Base-by-base conservation (phyloP, 352 stramenopile genomes). In the Globisporangium cederbergense region DNA sequence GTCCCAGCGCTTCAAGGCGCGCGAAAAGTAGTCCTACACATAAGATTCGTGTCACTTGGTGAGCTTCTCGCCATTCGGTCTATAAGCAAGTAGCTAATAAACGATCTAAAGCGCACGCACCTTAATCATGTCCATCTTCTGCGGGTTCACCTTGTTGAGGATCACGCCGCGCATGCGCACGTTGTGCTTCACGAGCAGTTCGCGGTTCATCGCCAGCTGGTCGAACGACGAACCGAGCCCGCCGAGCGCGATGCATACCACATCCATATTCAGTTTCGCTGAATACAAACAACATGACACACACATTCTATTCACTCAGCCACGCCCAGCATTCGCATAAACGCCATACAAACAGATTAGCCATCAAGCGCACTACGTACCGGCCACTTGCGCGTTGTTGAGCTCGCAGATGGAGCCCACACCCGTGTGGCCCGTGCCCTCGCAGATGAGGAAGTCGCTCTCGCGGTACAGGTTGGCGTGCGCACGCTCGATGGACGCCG, bases 381-480 rank as follows among this genome's bases (percentile, higher is more conserved):
- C 76, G 56, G 87, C 87, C 20, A 97, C 90, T 67, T 95, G 84
- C 7, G 90, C 90, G 67, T 97, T 97, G 72, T 94, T 97, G 60
- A 95, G 78, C 67, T 94, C 90, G 50, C 89, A 94, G 64, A 97
- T 96, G 36, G 88, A 96, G 42, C 90, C 90, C 28, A 97, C 90
- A n/a, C 89, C 90, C 54, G 86, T 91, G 74, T 97, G 90, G 7
- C 90, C 90, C 30, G 90, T 99, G 65, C 97, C 97, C 81, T 99
- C 97, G 47, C 93, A 92, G 42, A 99, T 81, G 50, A 98, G 79
- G 47, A 98, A 94, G 74, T 98, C 93, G 69, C 84, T 98, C 46
- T 85, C 65, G 8, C 77, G 69, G 58, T 83, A 78, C 22, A 99
- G 74, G 25, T 90, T 86, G 53, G 76, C 73, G 70, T 97, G 94